phyloP scores from a whole-genome alignment of 352 stramenopile species.

The Globisporangium echinulatum region DNA sequence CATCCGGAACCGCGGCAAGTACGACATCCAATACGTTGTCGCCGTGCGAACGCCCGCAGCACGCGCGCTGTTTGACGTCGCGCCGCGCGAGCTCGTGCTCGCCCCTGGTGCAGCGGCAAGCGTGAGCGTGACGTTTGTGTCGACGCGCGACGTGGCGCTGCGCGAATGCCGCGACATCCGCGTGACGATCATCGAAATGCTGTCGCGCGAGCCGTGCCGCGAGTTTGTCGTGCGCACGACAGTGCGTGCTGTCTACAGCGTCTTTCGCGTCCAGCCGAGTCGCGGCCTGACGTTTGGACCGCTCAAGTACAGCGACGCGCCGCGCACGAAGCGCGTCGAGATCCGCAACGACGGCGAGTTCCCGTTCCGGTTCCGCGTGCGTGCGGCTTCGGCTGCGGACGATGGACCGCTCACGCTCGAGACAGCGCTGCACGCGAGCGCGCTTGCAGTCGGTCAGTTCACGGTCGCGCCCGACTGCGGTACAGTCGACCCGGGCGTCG shows the following conservation, averaged over 20 bases:
- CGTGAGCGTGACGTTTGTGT: constrained; percentile 79
- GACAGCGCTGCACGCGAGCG: constrained; percentile 18
- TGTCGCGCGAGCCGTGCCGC: constrained; percentile 85
- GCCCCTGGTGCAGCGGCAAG: constrained; percentile 55
- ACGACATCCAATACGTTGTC: constrained; percentile 88
- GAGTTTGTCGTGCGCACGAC: constrained; percentile 84
- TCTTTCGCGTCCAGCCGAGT: constrained; percentile 83
- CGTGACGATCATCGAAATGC: constrained; percentile 90
- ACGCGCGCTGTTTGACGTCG: constrained; percentile 74
- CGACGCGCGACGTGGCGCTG: constrained; percentile 72
- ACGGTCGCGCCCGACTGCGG: constrained; percentile 66
- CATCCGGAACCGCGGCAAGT: constrained; percentile 91
- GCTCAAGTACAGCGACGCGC: constrained; percentile 83
- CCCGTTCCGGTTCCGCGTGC: constrained; percentile 84
- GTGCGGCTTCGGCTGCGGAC: background rate
- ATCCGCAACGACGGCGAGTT: constrained; percentile 94
- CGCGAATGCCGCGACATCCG: constrained; percentile 91
- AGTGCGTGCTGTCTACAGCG: constrained; percentile 76
- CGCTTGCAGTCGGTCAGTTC: constrained; percentile 75
- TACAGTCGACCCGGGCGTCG: constrained; percentile 79
- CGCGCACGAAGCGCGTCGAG: constrained; percentile 75
- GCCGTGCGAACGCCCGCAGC: constrained; percentile 37
- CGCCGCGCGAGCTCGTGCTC: constrained; percentile 72
- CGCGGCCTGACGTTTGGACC: constrained; percentile 91
- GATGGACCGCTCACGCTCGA: constrained; percentile 30